A percentile compares a stretch with the other conserved stretches of the same genome.
Conservation (phyloP, 1,284 basidiomycete genomes). For the Mycena citricolor region DNA sequence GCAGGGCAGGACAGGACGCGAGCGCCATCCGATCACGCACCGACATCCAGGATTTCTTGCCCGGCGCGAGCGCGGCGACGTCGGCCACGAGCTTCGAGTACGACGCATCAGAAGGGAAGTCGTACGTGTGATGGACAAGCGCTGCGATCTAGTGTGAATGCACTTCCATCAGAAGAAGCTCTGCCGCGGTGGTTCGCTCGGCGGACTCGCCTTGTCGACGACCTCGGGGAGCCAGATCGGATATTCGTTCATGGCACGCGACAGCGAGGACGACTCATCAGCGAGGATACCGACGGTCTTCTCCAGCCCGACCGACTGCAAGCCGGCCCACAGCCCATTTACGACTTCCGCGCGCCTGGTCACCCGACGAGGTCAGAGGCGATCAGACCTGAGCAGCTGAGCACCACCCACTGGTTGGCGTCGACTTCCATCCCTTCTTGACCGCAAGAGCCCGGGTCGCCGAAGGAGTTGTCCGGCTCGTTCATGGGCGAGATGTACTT, state of each 20-base stretch:
- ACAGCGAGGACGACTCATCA: slow-evolving; percentile 35
- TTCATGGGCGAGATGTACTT: slow-evolving; percentile 40
- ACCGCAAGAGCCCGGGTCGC: slow-evolving; percentile 34
- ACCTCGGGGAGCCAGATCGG: slow-evolving; percentile 36
- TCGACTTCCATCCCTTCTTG: slow-evolving; percentile 40
- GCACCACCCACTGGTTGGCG: slow-evolving; percentile 32
- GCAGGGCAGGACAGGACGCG: neutral
- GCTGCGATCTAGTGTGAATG: slow-evolving; percentile 31
- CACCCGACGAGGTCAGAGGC: neutral
- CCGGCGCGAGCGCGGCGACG: slow-evolving; percentile 28
- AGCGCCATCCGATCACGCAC: slow-evolving; percentile 26
- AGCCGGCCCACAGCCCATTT: slow-evolving; percentile 34
- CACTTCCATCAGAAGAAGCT: slow-evolving; percentile 3
- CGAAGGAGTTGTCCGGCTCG: slow-evolving; percentile 39
- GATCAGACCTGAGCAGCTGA: neutral
- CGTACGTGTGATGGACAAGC: slow-evolving; percentile 39
- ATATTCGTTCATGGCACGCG: slow-evolving; percentile 32
- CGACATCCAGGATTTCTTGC: slow-evolving; percentile 39
- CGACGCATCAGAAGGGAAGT: slow-evolving; percentile 36
- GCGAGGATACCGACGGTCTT: slow-evolving; percentile 36
- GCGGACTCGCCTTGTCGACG: slow-evolving; percentile 27
- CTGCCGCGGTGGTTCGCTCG: no score
- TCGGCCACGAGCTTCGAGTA: slow-evolving; percentile 32
- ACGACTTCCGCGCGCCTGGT: slow-evolving; percentile 37
- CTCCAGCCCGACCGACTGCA: slow-evolving; percentile 29